These are phyloP conservation scores for Coemansia sp. DNA, from an alignment of 192 early-diverging fungal species.

Conservation along the genomic window DNA sequence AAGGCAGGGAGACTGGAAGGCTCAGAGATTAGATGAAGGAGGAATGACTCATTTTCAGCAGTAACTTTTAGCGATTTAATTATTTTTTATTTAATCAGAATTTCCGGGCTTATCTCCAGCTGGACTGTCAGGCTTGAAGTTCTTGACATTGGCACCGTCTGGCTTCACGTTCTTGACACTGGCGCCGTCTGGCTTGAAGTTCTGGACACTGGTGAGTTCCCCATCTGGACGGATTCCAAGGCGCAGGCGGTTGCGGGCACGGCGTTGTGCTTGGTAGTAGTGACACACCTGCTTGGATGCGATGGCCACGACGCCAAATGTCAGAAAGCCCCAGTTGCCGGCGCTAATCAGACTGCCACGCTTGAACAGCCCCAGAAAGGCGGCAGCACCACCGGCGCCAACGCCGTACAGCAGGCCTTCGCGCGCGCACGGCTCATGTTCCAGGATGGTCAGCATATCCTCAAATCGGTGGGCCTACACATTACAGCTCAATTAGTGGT, in stretches of 20 bases:
- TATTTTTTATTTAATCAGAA: no score
- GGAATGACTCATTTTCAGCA: no score
- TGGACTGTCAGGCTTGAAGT: background rate
- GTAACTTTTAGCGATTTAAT: no score
- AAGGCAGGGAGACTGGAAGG: background rate
- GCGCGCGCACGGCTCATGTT: constrained; percentile 41
- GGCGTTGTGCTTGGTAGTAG: constrained; percentile 39
- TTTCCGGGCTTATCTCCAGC: constrained; percentile 1
- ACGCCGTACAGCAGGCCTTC: constrained; percentile 51
- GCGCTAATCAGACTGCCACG: constrained; percentile 29
- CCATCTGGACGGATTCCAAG: constrained; percentile 13
- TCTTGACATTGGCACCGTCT: background rate
- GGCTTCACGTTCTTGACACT: no score
- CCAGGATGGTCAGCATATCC: constrained; percentile 21
- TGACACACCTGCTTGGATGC: constrained; percentile 40
- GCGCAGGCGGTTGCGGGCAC: constrained; percentile 33
- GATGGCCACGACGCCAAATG: constrained; percentile 32
- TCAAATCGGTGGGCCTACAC: constrained; percentile 42
- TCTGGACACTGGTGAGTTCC: background rate
- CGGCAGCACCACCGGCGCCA: constrained; percentile 24
- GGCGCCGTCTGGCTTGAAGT: no score
- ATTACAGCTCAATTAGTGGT: background rate
- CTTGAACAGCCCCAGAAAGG: constrained; percentile 37
- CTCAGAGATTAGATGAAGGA: no score
- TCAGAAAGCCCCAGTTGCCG: constrained; percentile 42